Base-by-base conservation (phyloP, 371 early-diverging fungal species). In the Paraphysoderma sedebokerense region DNA sequence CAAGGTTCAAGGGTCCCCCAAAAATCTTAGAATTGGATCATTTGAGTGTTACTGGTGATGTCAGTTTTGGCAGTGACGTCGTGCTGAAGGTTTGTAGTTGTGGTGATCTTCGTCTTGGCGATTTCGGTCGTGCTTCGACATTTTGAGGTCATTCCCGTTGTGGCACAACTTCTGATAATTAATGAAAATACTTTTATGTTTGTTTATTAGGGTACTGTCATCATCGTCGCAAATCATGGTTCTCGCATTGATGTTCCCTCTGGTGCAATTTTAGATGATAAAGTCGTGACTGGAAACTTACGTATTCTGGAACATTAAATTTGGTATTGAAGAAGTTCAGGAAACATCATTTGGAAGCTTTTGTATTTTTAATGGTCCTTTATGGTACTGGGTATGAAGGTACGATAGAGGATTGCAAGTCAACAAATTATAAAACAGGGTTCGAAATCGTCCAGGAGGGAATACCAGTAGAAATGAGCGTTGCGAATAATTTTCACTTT, bases 21-120 rank as follows among this genome's bases (percentile, higher is more conserved):
- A 83, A 93, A 60, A 97, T 99, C 53, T 72, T 98, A 5, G 98
- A 98, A 53, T 72, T 98, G 22, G 98, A 98, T 62, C 97, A 93
- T 60, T 65, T 99, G 39, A 98, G 98, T 0, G 97, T 98, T 5
- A 87, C 93, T 29, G 99, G 98, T 39, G 93, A 98, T 72, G 98
- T 99, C 28, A 75, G 76, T 17, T 96, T 99, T 64, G 98, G 98
- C 27, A 71, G 82, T 44, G 85, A 92, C 61, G 96, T 98, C 30
- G 77, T 73, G 12, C 70, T 98, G 5, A 54, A 50, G 32, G 35
- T 34, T 13, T 13, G 35, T 34, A 17, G 13, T 34, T 34, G 35
- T 34, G 13, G 35, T 13, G 17, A 17, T 13, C 17, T 13, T 34
- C 13, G 35, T 34, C 13, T 17, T 34, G 35, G 17, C 17, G 35